Conservation (phyloP, 352 stramenopile genomes). For the Pythium vanterpoolii region DNA sequence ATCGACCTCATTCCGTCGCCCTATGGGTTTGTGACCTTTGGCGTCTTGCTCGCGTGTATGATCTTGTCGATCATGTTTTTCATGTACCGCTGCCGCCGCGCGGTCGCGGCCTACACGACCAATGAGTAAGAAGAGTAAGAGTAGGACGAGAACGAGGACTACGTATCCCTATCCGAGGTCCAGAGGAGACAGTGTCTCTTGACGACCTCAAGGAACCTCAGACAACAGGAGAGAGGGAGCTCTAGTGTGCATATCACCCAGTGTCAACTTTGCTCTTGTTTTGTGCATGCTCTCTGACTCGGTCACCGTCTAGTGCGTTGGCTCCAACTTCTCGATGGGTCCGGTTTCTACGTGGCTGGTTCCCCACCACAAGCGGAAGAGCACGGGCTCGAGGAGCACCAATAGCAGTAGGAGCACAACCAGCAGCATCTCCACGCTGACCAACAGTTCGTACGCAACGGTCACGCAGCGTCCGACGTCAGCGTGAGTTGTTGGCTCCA, state of each 20-base stretch:
- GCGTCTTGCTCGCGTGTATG: slow-evolving; percentile 35
- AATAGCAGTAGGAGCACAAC: neutral
- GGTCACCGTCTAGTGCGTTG: neutral
- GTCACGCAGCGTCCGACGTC: neutral
- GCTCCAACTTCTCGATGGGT: neutral
- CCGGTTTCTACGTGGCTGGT: neutral
- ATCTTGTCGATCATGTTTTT: slow-evolving; percentile 42
- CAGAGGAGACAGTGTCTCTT: neutral
- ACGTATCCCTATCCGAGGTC: neutral
- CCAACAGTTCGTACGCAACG: slow-evolving; percentile 8
- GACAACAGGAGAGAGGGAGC: too few species aligned
- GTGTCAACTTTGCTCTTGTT: neutral
- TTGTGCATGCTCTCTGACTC: neutral
- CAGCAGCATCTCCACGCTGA: slow-evolving; percentile 10
- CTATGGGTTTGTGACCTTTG: slow-evolving; percentile 59
- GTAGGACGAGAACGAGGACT: too few species aligned
- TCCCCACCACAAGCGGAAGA: slow-evolving; percentile 16
- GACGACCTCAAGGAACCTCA: too few species aligned
- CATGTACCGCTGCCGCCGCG: slow-evolving; percentile 53
- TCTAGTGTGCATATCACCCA: neutral
- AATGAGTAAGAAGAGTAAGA: slow-evolving; percentile 3
- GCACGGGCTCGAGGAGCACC: slow-evolving; percentile 14
- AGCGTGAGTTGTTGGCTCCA: neutral
- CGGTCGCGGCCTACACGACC: slow-evolving; percentile 23
- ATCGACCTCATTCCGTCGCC: slow-evolving; percentile 61